These are phyloP conservation scores for Mycena polygramma DNA, from an alignment of 768 basidiomycete species.

Conservation along the genomic window DNA sequence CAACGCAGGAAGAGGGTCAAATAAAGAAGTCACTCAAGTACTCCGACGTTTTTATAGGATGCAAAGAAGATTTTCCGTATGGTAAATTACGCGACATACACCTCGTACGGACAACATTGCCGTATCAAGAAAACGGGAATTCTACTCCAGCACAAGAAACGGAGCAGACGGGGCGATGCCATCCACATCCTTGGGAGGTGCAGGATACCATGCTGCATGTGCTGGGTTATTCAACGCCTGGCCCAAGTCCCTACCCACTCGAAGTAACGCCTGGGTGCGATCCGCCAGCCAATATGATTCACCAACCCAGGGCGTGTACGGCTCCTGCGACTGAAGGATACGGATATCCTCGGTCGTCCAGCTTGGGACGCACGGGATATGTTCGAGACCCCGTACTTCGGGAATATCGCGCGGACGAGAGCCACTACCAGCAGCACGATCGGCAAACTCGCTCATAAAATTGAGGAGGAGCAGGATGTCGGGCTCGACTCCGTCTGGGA, in stretches of 20 bases:
- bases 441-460: not conserved
- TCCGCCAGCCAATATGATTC: not conserved
- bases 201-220: not conserved
- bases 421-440: no score
- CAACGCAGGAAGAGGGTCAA: no score
- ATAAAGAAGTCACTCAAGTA: no score
- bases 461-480: not conserved
- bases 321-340: not conserved
- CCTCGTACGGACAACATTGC: no score
- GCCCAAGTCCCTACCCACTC: not conserved
- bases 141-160: no score
- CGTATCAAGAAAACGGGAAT: no score
- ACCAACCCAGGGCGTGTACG: not conserved
- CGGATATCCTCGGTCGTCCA: not conserved
- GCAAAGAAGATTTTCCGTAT: not conserved
- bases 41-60: no score
- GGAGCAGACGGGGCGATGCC: not conserved
- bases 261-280: not conserved
- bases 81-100: no score
- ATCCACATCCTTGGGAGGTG: no score
- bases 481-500: not conserved
- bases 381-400: not conserved
- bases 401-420: not conserved
- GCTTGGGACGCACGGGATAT: not conserved
- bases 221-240: no score